A percentile compares a stretch with the other conserved stretches of the same genome.
These are phyloP conservation scores for Penicillium simplicissimum DNA, from an alignment of 495 filamentous ascomycete genomes.

Conservation along the genomic window DNA sequence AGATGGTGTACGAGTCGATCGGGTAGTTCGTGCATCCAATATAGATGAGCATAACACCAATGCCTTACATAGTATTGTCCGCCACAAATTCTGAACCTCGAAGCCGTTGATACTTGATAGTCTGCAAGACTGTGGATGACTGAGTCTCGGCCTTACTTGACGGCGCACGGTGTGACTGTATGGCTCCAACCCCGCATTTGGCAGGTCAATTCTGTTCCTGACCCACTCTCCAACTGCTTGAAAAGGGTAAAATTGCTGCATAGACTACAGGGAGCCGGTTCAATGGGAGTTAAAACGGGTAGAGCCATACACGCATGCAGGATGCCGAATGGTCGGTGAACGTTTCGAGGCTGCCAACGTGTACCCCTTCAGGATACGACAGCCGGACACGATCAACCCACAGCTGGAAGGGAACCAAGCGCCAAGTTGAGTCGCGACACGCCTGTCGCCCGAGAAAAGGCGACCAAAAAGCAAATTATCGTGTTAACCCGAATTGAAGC, in stretches of 20 bases:
- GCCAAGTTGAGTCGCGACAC: background rate
- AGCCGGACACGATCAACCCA: background rate
- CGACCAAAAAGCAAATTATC: background rate
- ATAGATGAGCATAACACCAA: constrained; percentile 64
- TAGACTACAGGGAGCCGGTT: background rate
- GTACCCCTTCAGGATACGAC: background rate
- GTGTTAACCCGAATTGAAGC: background rate
- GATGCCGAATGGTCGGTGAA: background rate
- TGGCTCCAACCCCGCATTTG: background rate
- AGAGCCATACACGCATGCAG: background rate
- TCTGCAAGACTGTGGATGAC: background rate
- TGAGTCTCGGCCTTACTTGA: background rate
- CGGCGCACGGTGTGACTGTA: background rate
- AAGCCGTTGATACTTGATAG: background rate
- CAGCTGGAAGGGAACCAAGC: background rate
- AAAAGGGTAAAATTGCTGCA: background rate
- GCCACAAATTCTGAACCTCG: background rate
- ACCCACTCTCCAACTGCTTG: background rate
- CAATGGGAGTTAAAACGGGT: background rate
- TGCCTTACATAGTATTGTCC: constrained; percentile 50
- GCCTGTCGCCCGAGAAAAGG: background rate
- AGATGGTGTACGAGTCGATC: constrained; percentile 70
- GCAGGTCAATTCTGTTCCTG: background rate
- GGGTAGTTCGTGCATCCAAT: constrained; percentile 66
- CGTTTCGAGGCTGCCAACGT: background rate